Evolutionary conservation across 257 asterid species (phyloP).

Genomic region (Galeopsis tetrahit): DNA sequence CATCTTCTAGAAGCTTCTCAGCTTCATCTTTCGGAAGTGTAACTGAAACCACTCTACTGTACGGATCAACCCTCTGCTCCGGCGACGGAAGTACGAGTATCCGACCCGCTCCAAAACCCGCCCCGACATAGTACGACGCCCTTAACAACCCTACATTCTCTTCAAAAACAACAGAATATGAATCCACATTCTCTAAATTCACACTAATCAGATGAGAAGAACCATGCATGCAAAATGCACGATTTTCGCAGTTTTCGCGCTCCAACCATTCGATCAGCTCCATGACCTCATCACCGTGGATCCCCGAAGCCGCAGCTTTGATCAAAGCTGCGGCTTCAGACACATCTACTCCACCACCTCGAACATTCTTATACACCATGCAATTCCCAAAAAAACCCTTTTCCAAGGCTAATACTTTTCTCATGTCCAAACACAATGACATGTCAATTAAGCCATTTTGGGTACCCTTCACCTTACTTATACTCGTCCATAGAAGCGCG

Average conservation of each 20-base stretch:
- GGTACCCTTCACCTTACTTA: slow-evolving; percentile 47
- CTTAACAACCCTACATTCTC: slow-evolving; percentile 38
- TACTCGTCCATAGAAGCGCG: slow-evolving; percentile 53
- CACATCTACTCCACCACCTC: slow-evolving; percentile 37
- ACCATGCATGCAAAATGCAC: slow-evolving; percentile 37
- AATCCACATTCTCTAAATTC: slow-evolving; percentile 44
- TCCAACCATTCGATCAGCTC: slow-evolving; percentile 61
- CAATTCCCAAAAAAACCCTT: slow-evolving; percentile 53
- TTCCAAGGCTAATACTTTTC: slow-evolving; percentile 49
- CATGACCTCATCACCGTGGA: slow-evolving; percentile 43
- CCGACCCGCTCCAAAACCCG: slow-evolving; percentile 40
- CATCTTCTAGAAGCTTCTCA: slow-evolving; percentile 53
- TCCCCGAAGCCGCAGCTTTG: slow-evolving; percentile 31
- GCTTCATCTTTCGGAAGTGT: slow-evolving; percentile 59
- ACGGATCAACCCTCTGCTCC: background rate
- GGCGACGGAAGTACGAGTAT: slow-evolving; percentile 40
- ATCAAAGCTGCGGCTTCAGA: slow-evolving; percentile 47
- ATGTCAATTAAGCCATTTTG: slow-evolving; percentile 36
- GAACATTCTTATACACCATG: slow-evolving; percentile 51
- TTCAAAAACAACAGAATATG: slow-evolving; percentile 50
- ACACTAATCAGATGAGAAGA: slow-evolving; percentile 42
- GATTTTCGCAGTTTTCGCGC: slow-evolving; percentile 27
- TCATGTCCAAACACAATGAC: slow-evolving; percentile 46
- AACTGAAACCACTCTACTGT: slow-evolving; percentile 51
- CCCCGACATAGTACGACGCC: slow-evolving; percentile 48